phyloP scores from a whole-genome alignment of 2,329 filamentous ascomycete genomes.

The Orbilia quercus region DNA sequence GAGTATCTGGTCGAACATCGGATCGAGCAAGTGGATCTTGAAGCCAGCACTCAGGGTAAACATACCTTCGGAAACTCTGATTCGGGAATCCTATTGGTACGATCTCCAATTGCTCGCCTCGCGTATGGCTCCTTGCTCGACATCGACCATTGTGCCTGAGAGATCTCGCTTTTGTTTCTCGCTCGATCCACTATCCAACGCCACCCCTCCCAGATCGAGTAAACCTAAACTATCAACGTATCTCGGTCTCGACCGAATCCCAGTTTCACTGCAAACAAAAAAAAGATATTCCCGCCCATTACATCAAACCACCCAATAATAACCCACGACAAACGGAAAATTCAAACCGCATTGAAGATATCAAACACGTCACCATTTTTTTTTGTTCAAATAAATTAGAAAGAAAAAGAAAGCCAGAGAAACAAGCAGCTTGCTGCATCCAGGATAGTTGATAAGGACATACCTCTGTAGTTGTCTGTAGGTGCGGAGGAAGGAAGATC shows the following conservation, averaged over 20 bases:
- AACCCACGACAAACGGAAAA: not conserved
- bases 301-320: slow-evolving; percentile 14
- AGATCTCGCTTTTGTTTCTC: slow-evolving; percentile 24
- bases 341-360: not conserved
- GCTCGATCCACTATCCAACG: slow-evolving; percentile 18
- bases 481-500: no score
- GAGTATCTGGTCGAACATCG: no score
- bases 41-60: not conserved
- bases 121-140: slow-evolving; percentile 11
- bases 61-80: not conserved
- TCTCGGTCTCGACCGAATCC: not conserved
- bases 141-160: slow-evolving; percentile 17
- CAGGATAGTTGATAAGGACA: not conserved
- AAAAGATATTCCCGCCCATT: slow-evolving; percentile 16
- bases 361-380: slow-evolving; percentile 28
- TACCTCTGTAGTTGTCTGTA: no score
- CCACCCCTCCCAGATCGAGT: slow-evolving; percentile 26
- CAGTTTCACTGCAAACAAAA: not conserved
- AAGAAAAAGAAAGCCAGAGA: no score
- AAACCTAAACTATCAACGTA: not conserved
- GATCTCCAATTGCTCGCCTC: slow-evolving; percentile 2
- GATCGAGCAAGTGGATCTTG: no score
- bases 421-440: not conserved
- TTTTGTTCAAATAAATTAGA: not conserved
- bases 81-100: slow-evolving; percentile 10